Conservation (phyloP, 176 grass and related monocot species). For the Canna indica region DNA sequence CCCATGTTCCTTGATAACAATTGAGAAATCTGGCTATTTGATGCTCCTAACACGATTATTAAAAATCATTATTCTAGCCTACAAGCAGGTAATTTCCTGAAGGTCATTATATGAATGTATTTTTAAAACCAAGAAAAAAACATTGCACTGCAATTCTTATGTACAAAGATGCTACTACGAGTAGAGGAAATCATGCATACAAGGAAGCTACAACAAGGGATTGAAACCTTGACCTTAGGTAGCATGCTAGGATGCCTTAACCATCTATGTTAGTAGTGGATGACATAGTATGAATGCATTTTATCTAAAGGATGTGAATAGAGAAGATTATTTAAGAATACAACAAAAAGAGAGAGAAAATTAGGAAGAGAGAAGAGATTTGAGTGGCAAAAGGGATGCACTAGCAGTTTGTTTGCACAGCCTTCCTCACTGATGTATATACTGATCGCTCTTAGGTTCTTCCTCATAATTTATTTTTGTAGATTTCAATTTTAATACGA, state of each 20-base stretch:
- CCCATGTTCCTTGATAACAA: neutral
- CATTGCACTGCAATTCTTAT: too few species aligned
- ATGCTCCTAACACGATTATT: neutral
- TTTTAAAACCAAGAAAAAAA: neutral
- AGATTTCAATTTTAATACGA: neutral
- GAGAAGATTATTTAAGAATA: neutral
- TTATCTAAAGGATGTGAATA: neutral
- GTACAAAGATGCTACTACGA: too few species aligned
- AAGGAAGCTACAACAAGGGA: too few species aligned
- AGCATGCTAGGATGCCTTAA: too few species aligned
- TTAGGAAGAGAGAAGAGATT: neutral
- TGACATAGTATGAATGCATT: too few species aligned
- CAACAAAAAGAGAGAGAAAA: neutral
- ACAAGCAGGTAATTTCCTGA: neutral
- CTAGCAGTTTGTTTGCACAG: neutral
- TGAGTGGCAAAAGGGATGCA: neutral
- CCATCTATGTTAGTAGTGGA: too few species aligned
- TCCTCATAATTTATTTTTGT: neutral
- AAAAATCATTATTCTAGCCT: neutral
- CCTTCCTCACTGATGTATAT: neutral
- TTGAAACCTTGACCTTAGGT: too few species aligned
- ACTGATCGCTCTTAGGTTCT: neutral
- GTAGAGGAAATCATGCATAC: too few species aligned
- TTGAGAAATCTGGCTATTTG: neutral
- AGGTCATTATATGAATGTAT: neutral